These are phyloP conservation scores for Sordariomycetes sp. DNA, from an alignment of 2,329 filamentous ascomycete species.

Conservation along the genomic window DNA sequence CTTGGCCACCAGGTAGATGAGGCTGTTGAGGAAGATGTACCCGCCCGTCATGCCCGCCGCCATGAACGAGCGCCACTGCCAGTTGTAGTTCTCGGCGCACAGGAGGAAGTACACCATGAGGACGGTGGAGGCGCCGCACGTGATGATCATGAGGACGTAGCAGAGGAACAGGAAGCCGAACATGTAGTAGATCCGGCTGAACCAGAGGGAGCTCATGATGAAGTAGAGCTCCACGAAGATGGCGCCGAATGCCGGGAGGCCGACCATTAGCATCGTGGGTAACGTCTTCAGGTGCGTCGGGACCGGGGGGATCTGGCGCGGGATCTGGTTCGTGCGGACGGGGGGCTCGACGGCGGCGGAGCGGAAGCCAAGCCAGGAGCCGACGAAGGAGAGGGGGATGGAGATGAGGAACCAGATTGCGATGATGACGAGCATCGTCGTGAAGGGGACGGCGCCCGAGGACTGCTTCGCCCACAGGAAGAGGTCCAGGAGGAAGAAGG, in stretches of 20 bases:
- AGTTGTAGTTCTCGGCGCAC: constrained; percentile 94
- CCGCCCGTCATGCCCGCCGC: constrained; percentile 80
- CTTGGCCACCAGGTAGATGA: constrained; percentile 84
- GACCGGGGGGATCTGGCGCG: constrained; percentile 81
- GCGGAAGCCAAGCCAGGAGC: constrained; percentile 89
- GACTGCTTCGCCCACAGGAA: constrained; percentile 92
- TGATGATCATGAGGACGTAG: constrained; percentile 95
- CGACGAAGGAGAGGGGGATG: constrained; percentile 76
- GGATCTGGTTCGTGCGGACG: constrained; percentile 94
- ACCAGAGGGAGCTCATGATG: constrained; percentile 99
- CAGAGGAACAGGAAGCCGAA: constrained; percentile 98
- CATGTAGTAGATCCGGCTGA: constrained; percentile 99
- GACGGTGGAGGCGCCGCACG: constrained; percentile 81
- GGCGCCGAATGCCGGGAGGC: constrained; percentile 84
- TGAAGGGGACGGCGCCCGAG: constrained; percentile 88
- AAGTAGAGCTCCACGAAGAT: constrained; percentile 99
- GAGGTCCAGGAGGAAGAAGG: constrained; percentile 88
- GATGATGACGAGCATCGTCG: constrained; percentile 89
- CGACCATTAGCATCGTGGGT: constrained; percentile 84
- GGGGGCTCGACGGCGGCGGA: constrained; percentile 59
- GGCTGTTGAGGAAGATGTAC: constrained; percentile 84
- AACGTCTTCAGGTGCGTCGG: constrained; percentile 74
- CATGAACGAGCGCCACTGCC: constrained; percentile 94
- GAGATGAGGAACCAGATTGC: constrained; percentile 96
- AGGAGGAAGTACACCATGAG: constrained; percentile 93